Conservation (phyloP, 1,139 yeast species). For the Lodderomyces pseudojiufengensis region DNA sequence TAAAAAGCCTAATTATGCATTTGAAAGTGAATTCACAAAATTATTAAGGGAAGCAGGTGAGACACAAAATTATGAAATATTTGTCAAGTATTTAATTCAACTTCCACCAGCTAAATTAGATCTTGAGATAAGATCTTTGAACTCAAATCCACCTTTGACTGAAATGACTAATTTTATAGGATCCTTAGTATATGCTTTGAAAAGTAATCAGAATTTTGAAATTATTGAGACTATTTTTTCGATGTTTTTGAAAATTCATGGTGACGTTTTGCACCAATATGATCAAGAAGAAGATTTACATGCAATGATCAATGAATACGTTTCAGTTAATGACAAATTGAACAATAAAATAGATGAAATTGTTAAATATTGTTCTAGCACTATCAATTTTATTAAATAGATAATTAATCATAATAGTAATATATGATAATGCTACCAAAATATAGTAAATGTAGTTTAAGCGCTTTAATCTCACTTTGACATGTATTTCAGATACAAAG, state of each 20-base stretch:
- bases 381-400: conserved; percentile 53
- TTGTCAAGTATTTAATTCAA: conserved; percentile 53
- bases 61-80: conserved; percentile 39
- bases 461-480: not conserved
- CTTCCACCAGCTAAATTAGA: conserved; percentile 81
- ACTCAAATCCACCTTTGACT: conserved; percentile 55
- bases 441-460: too few species aligned
- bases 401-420: not conserved
- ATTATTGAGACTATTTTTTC: conserved; percentile 74
- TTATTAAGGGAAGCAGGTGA: conserved; percentile 53
- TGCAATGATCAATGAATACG: conserved; percentile 39
- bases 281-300: conserved; percentile 33
- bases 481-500: not conserved
- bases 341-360: conserved; percentile 59
- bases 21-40: conserved; percentile 75
- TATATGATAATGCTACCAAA: not conserved
- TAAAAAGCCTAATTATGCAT: conserved; percentile 27
- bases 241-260: conserved; percentile 72
- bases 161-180: conserved; percentile 66
- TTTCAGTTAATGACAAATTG: conserved; percentile 37
- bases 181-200: conserved; percentile 61
- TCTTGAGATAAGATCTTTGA: conserved; percentile 78
- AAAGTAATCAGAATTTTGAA: conserved; percentile 61
- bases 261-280: conserved; percentile 66
- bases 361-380: conserved; percentile 82